Conservation (phyloP, 805 yeast genomes). For the Cyberlindnera americana region DNA sequence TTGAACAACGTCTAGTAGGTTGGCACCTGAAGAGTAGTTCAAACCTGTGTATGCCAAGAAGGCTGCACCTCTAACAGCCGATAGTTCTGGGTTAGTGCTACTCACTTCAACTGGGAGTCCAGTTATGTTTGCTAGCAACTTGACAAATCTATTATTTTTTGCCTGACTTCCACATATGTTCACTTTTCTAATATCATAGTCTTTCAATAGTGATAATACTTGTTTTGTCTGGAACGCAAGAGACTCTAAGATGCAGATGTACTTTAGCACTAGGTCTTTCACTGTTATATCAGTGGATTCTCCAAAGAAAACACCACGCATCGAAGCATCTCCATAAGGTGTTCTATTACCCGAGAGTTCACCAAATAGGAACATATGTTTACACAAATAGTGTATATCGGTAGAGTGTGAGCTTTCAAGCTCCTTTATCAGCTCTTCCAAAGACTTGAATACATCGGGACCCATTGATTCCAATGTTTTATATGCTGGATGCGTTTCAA, state of each 20-base stretch:
- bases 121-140: slow-evolving; percentile 29
- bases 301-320: slow-evolving; percentile 49
- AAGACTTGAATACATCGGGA: slow-evolving; percentile 17
- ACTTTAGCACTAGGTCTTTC: slow-evolving; percentile 37
- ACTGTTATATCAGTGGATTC: slow-evolving; percentile 37
- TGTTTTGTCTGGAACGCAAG: slow-evolving; percentile 47
- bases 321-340: slow-evolving; percentile 46
- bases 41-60: slow-evolving; percentile 17
- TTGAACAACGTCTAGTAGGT: slow-evolving; percentile 14
- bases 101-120: slow-evolving; percentile 22
- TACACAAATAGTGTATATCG: slow-evolving; percentile 30
- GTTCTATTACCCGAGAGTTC: slow-evolving; percentile 58
- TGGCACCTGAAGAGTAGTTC: neutral
- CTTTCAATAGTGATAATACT: slow-evolving; percentile 32
- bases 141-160: slow-evolving; percentile 39
- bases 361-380: slow-evolving; percentile 45
- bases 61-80: slow-evolving; percentile 31
- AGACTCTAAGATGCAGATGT: slow-evolving; percentile 47
- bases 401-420: slow-evolving; percentile 15
- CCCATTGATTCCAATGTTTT: slow-evolving; percentile 8
- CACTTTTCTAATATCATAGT: slow-evolving; percentile 31
- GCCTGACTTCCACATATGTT: slow-evolving; percentile 55
- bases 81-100: slow-evolving; percentile 18
- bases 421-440: slow-evolving; percentile 23
- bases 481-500: slow-evolving; percentile 39